Evolutionary conservation across 768 basidiomycete genomes (phyloP), one percentile per base, ranked within the genome.

Genomic region (Pleurotus salmoneostramineus): DNA sequence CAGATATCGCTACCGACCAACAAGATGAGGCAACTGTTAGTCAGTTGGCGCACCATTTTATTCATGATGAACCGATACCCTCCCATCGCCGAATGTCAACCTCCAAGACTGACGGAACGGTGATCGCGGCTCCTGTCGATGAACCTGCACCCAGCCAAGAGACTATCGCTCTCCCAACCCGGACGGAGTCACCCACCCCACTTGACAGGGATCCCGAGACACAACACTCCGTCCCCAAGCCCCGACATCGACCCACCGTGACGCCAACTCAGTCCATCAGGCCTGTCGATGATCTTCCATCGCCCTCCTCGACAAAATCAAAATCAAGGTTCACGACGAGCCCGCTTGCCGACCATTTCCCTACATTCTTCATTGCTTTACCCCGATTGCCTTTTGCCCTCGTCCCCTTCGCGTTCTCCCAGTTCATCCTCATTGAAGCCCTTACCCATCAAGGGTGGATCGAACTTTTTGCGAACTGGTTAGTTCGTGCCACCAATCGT

Each of bases 341-440:
- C 59, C 66, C 35, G 27, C 61, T 70, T 60, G 27, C 73, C 35
- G 59, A 57, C 15, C 75, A 77, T 45, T 91, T 92, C 68, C 93
- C 93, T 0, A 94, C 90, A 1, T 76, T 89, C 60, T 77, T 80
- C 67, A 82, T 81, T 7, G 82, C 85, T 17, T 72, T 87, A 17
- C 79, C 83, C 0, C 82, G 87, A 15, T 77, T 95, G 0, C 95
- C 94, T 0, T 84, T 94, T 59, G 80, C 84, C 10, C 83, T 97
- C 5, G 75, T 97, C 12, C 93, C 93, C 0, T 98, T 98, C 66
- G 91, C 94, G 0, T 94, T 98, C 67, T 87, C 89, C 0, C 93
- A 95, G 71, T 98, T 98, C 74, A 93, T 98, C 62, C 83, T 98
- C 57, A 92, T 96, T 58, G 89, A 95, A 66, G 90, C 81, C 0